Conservation (phyloP, 2,329 filamentous ascomycete species). For the Phialocephala sp. region DNA sequence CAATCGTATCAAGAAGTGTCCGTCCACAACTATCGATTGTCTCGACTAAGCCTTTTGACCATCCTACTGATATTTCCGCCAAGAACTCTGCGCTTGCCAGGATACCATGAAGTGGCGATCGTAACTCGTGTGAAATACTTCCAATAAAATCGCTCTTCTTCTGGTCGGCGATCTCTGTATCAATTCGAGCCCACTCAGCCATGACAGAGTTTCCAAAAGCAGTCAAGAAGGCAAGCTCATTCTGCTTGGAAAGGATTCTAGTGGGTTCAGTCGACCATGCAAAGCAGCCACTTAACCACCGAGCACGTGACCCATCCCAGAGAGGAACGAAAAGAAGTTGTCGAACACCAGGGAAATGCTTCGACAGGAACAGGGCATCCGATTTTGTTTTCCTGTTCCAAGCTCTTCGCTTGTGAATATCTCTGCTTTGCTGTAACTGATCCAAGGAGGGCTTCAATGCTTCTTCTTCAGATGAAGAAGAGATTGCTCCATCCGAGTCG, state of each 20-base stretch:
- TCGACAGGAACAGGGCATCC: slow-evolving; percentile 43
- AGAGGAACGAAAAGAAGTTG: slow-evolving; percentile 56
- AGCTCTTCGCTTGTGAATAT: slow-evolving; percentile 23
- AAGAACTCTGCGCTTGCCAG: slow-evolving; percentile 58
- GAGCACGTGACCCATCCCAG: slow-evolving; percentile 53
- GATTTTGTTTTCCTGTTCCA: slow-evolving; percentile 29
- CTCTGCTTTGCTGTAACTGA: slow-evolving; percentile 19
- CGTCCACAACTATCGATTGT: slow-evolving; percentile 47
- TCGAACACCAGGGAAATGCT: slow-evolving; percentile 51
- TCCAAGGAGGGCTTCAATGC: slow-evolving; percentile 8
- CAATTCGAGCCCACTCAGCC: slow-evolving; percentile 59
- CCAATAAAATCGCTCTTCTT: slow-evolving; percentile 65
- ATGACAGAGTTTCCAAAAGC: slow-evolving; percentile 58
- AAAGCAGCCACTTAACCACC: slow-evolving; percentile 58
- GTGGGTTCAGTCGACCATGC: slow-evolving; percentile 47
- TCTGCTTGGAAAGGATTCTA: slow-evolving; percentile 44
- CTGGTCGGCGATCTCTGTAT: slow-evolving; percentile 55
- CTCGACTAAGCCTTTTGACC: slow-evolving; percentile 42
- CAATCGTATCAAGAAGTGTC: slow-evolving; percentile 48
- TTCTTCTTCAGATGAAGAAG: slow-evolving; percentile 52
- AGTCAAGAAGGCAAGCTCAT: slow-evolving; percentile 47
- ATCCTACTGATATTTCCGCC: slow-evolving; percentile 45
- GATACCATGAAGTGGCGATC: slow-evolving; percentile 63
- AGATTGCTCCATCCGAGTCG: slow-evolving; percentile 49
- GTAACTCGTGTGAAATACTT: slow-evolving; percentile 62